These are phyloP conservation scores for Lobosporangium transversale DNA, from an alignment of 192 early-diverging fungal species.

Conservation along the genomic window DNA sequence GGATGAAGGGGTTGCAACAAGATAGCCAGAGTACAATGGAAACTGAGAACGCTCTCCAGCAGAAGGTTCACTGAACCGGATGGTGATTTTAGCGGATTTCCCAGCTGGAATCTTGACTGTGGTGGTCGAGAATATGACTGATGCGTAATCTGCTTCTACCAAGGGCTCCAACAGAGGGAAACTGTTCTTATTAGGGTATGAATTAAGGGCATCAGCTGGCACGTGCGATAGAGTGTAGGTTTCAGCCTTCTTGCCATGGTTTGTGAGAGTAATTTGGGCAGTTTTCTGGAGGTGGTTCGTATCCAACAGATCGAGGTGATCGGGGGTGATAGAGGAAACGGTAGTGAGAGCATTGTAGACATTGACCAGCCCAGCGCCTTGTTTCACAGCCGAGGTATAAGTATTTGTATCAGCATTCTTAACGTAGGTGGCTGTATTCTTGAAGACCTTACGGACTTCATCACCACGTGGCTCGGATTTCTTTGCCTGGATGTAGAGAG, in stretches of 20 bases:
- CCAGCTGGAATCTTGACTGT: slow-evolving; percentile 45
- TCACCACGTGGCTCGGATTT: slow-evolving; percentile 8
- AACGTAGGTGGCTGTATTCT: slow-evolving; percentile 35
- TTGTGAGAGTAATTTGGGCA: slow-evolving; percentile 53
- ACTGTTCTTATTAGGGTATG: slow-evolving; percentile 26
- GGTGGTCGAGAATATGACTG: slow-evolving; percentile 38
- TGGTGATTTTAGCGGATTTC: slow-evolving; percentile 31
- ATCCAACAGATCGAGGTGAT: slow-evolving; percentile 67
- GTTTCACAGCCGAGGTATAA: slow-evolving; percentile 59
- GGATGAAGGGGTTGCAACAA: slow-evolving; percentile 29
- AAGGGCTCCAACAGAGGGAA: slow-evolving; percentile 43
- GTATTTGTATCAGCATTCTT: slow-evolving; percentile 9
- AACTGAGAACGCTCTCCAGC: slow-evolving; percentile 20
- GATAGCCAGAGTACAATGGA: slow-evolving; percentile 34
- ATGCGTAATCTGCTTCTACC: slow-evolving; percentile 35
- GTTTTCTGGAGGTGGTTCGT: slow-evolving; percentile 41
- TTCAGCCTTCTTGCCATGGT: slow-evolving; percentile 37
- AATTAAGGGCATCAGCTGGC: slow-evolving; percentile 54
- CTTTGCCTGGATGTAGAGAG: slow-evolving; percentile 28
- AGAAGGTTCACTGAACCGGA: slow-evolving; percentile 55
- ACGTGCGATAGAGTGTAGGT: slow-evolving; percentile 54
- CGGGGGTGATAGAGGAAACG: slow-evolving; percentile 62
- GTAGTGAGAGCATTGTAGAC: slow-evolving; percentile 67
- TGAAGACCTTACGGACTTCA: slow-evolving; percentile 28
- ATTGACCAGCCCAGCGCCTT: slow-evolving; percentile 83